Conservation (phyloP, 2,329 filamentous ascomycete species). For the Knoxdaviesia capensis region DNA sequence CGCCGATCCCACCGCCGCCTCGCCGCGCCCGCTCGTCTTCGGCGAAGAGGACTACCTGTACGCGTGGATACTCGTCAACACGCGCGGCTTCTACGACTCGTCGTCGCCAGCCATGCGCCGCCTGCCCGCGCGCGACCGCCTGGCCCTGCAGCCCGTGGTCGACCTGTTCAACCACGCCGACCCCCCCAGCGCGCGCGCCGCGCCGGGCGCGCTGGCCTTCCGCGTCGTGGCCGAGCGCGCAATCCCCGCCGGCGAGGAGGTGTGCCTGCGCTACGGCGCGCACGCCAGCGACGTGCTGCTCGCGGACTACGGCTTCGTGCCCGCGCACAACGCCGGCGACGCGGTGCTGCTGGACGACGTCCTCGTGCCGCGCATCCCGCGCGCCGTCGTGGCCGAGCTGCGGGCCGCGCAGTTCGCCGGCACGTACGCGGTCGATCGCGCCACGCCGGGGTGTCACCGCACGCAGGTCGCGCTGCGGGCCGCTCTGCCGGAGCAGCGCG, state of each 20-base stretch:
- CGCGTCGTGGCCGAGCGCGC: conserved; percentile 27
- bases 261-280: conserved; percentile 48
- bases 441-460: conserved; percentile 27
- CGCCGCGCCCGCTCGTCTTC: no score
- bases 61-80: conserved; percentile 39
- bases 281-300: conserved; percentile 57
- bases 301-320: conserved; percentile 40
- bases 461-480: conserved; percentile 31
- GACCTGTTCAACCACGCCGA: conserved; percentile 49
- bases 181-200: no score
- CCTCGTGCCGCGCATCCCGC: conserved; percentile 18
- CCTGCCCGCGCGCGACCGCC: conserved; percentile 31
- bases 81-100: conserved; percentile 42
- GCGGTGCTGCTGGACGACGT: conserved; percentile 26
- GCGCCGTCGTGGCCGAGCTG: conserved; percentile 16
- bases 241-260: conserved; percentile 38
- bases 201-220: conserved; percentile 28
- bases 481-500: conserved; percentile 13
- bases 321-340: conserved; percentile 29
- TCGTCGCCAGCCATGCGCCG: conserved; percentile 21
- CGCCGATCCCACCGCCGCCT: conserved; percentile 3
- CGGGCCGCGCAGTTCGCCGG: conserved; percentile 27
- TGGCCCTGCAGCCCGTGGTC: conserved; percentile 51
- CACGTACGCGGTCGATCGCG: conserved; percentile 27
- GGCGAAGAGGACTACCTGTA: conserved; percentile 26